Conservation (phyloP, 805 yeast species). For the Torulaspora maleeae region DNA sequence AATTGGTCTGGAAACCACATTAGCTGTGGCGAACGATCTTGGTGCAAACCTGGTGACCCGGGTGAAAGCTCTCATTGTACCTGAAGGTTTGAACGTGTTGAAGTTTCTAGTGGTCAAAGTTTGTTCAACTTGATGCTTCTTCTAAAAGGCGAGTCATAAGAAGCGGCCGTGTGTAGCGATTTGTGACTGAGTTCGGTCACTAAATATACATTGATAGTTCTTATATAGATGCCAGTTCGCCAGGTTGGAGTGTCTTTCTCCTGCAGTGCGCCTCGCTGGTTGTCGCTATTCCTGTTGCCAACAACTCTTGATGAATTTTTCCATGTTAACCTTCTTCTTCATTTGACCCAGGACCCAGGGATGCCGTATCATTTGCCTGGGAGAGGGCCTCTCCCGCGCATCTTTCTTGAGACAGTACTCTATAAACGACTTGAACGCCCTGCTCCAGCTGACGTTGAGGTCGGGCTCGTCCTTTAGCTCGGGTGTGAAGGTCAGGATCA, state of each 20-base stretch:
- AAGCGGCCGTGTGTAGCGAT: background rate
- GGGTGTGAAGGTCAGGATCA: slow-evolving; percentile 81
- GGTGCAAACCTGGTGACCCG: slow-evolving; percentile 6
- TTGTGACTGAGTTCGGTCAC: background rate
- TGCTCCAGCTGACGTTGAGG: slow-evolving; percentile 74
- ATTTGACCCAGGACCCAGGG: slow-evolving; percentile 88
- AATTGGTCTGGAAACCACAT: slow-evolving; percentile 1
- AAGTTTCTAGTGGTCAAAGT: background rate
- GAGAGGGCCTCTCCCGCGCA: slow-evolving; percentile 77
- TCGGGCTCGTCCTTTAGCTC: slow-evolving; percentile 70
- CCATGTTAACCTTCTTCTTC: slow-evolving; percentile 75
- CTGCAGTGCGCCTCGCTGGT: background rate
- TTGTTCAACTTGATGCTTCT: background rate
- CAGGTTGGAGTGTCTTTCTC: background rate
- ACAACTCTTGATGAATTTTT: slow-evolving; percentile 67
- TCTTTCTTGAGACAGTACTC: slow-evolving; percentile 77
- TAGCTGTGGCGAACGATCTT: slow-evolving; percentile 2
- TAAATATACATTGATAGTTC: slow-evolving; percentile 2
- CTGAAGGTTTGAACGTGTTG: too few relatives aligned
- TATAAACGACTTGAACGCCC: slow-evolving; percentile 76
- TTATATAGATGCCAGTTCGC: background rate
- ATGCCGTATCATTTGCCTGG: slow-evolving; percentile 87
- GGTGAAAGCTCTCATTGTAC: slow-evolving; percentile 10
- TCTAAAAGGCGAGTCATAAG: background rate
- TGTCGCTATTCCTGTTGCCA: slow-evolving; percentile 43